phyloP scores from a whole-genome alignment of 345 rosid species.

The Pelargonium nanum region DNA sequence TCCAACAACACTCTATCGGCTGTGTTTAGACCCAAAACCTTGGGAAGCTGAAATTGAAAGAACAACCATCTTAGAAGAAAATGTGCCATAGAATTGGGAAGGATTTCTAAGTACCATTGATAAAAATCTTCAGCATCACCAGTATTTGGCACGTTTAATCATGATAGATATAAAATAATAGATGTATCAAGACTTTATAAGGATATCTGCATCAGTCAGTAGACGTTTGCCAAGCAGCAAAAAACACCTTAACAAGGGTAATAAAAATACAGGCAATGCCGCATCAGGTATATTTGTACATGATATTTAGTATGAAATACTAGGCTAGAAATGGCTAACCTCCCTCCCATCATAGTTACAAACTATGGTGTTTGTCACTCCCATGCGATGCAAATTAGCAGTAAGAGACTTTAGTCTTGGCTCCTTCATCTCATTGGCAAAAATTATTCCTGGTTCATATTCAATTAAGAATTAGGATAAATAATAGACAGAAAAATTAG shows the following conservation, averaged over 20 bases:
- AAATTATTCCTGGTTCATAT: conserved; percentile 53
- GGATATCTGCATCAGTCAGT: too few relatives aligned
- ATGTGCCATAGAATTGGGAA: not conserved
- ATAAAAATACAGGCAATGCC: not conserved
- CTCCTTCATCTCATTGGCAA: conserved; percentile 85
- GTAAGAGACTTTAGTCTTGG: conserved; percentile 78
- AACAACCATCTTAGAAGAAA: not conserved
- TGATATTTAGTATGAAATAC: not conserved
- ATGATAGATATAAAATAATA: too few relatives aligned
- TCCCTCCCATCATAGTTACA: conserved; percentile 95
- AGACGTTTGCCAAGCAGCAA: too few relatives aligned
- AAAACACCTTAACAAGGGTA: not conserved
- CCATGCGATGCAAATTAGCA: conserved; percentile 91
- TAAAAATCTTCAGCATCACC: too few relatives aligned
- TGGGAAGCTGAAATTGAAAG: conserved; percentile 50
- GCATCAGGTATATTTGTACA: not conserved
- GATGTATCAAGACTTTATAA: too few relatives aligned
- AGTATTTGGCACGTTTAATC: too few relatives aligned
- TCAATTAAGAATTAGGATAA: conserved; percentile 9
- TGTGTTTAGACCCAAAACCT: conserved; percentile 58
- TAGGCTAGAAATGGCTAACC: conserved; percentile 33
- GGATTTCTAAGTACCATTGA: not conserved
- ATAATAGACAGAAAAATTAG: conserved; percentile 1
- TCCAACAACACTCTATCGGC: conserved; percentile 84
- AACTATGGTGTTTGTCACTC: conserved; percentile 82